These are phyloP conservation scores for Venturia nashicola DNA, from an alignment of 2,329 filamentous ascomycete genomes.

Conservation along the genomic window DNA sequence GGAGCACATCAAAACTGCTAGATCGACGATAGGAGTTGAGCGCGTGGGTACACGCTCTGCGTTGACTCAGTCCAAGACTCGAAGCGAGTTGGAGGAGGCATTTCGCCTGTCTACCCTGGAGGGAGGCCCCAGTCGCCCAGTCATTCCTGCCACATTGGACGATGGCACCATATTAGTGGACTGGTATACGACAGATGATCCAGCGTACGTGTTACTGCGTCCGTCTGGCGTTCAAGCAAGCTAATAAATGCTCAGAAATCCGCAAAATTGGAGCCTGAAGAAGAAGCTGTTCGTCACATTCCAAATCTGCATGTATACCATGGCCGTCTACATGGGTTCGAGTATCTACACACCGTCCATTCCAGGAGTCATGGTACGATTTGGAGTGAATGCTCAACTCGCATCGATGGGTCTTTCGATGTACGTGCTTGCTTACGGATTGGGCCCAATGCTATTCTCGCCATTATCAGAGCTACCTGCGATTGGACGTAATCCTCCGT, in stretches of 20 bases:
- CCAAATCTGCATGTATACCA: slow-evolving; percentile 41
- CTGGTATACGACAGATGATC: slow-evolving; percentile 31
- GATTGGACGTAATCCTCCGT: slow-evolving; percentile 56
- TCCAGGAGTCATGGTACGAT: slow-evolving; percentile 38
- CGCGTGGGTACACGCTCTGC: slow-evolving; percentile 25
- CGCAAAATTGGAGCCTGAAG: slow-evolving; percentile 19
- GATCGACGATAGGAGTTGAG: slow-evolving; percentile 17
- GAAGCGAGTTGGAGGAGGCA: slow-evolving; percentile 28
- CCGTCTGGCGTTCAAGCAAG: background rate
- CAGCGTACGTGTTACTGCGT: background rate
- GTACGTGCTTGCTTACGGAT: slow-evolving; percentile 49
- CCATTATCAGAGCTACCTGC: slow-evolving; percentile 55
- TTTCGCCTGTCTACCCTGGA: slow-evolving; percentile 23
- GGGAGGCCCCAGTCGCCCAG: slow-evolving; percentile 22
- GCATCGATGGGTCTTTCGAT: slow-evolving; percentile 48
- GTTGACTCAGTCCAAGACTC: slow-evolving; percentile 22
- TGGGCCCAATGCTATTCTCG: slow-evolving; percentile 53
- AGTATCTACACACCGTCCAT: slow-evolving; percentile 37
- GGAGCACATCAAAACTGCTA: slow-evolving; percentile 12
- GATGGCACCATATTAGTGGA: slow-evolving; percentile 29
- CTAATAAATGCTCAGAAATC: slow-evolving; percentile 13
- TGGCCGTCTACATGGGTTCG: slow-evolving; percentile 43
- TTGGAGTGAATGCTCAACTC: slow-evolving; percentile 38
- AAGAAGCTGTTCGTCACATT: slow-evolving; percentile 23
- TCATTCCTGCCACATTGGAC: slow-evolving; percentile 21